phyloP scores from a whole-genome alignment of 208 protist genomes.

The Porcisia deanei region DNA sequence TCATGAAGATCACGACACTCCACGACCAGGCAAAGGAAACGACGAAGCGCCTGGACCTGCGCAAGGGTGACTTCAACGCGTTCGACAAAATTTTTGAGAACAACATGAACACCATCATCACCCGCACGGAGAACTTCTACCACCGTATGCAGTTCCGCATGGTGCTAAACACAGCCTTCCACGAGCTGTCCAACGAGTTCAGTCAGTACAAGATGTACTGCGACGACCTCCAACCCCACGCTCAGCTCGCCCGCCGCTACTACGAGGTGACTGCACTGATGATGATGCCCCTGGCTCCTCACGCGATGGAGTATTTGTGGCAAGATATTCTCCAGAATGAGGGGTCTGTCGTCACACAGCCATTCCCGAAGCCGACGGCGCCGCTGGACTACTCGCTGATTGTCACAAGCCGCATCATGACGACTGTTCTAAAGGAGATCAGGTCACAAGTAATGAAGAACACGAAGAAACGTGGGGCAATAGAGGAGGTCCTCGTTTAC shows the following conservation, averaged over 20 bases:
- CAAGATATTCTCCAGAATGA: slow-evolving; percentile 68
- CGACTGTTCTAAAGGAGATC: slow-evolving; percentile 85
- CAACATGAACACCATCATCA: slow-evolving; percentile 92
- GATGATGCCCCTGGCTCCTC: slow-evolving; percentile 96
- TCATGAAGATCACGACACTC: slow-evolving; percentile 97
- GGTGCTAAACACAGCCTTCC: slow-evolving; percentile 95
- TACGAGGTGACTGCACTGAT: slow-evolving; percentile 94
- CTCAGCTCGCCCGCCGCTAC: slow-evolving; percentile 82
- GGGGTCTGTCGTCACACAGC: slow-evolving; percentile 58
- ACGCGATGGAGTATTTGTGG: slow-evolving; percentile 98
- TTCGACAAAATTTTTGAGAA: slow-evolving; percentile 96
- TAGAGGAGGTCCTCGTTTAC: slow-evolving; percentile 79
- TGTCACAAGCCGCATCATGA: slow-evolving; percentile 78
- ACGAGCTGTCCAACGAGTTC: slow-evolving; percentile 92
- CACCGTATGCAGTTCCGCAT: slow-evolving; percentile 95
- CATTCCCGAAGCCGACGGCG: slow-evolving; percentile 62
- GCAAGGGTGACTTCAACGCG: slow-evolving; percentile 60
- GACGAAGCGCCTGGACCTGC: slow-evolving; percentile 36
- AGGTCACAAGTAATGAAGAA: slow-evolving; percentile 78
- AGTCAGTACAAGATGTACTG: slow-evolving; percentile 93
- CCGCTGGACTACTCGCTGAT: slow-evolving; percentile 80
- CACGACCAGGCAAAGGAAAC: slow-evolving; percentile 92
- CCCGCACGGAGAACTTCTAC: slow-evolving; percentile 88
- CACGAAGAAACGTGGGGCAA: slow-evolving; percentile 75
- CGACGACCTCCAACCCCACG: slow-evolving; percentile 70